Base-by-base conservation (phyloP, 2,329 filamentous ascomycete genomes). In the Paramyrothecium sp. region DNA sequence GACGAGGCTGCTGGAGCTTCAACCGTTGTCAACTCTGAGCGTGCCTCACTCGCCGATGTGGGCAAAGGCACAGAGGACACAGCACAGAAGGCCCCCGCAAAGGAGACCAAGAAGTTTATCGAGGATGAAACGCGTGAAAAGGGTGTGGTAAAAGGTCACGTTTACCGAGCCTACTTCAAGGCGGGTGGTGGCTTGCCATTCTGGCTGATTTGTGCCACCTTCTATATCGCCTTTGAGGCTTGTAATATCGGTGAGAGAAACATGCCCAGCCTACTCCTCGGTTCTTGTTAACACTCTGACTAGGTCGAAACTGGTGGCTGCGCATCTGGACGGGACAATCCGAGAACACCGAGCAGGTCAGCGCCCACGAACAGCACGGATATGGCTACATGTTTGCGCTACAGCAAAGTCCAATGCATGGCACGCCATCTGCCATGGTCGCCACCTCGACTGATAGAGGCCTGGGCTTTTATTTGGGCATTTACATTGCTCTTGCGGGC, bases 41-140 rank as follows among this genome's bases (percentile, higher is more conserved):
- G 80, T 22, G 75, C 73, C 0, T 81, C 79, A 1, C 65, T 77
- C 44, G 64, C 66, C 2, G 78, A 75, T 7, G 71, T 71, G 8
- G 74, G 78, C 8, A 74, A 75, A 13, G 62, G 66, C 3, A 69
- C 72, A n/a, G 75, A 72, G n/a, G 69, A 74, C 20, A 71, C 74
- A 2, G 69, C 85, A 44, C 77, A 78, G 52, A 85, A 84, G 64
- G 69, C 81, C 0, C 66, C 77, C 2, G 81, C 81, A 3, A 83
- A 83, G 67, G 71, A 73, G 5, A 81, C 85, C 1, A 86, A 86
- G 61, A 89, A 91, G 69, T 94, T 93, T 62, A 84, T 90, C 23
- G 87, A 92, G 66, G 89, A 92, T 3, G 91, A 95, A 70, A 77
- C 76, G n/a, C 82, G 87, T 56, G 89, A 91, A 67, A 82, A 82